Percentiles rank a stretch among this genome's conserved stretches.
Evolutionary conservation across 2,329 filamentous ascomycete genomes (phyloP).

Genomic region (Monosporascus cannonballus): DNA sequence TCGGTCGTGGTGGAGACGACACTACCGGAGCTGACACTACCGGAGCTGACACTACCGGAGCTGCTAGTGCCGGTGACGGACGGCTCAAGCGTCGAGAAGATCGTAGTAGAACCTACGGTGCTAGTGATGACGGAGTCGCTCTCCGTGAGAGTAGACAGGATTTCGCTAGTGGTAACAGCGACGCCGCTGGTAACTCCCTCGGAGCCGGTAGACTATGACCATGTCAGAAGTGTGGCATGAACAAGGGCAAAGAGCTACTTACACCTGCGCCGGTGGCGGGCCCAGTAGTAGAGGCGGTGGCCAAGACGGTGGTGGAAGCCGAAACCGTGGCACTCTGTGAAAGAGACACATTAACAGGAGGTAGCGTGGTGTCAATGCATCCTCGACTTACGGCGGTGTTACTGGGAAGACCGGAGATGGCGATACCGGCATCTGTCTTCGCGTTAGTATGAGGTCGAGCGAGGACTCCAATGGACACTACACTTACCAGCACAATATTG

Average conservation of each 20-base stretch:
- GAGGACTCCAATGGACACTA: neutral
- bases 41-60: neutral
- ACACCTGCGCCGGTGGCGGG: neutral
- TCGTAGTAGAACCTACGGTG: slow-evolving; percentile 4
- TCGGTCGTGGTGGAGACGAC: slow-evolving; percentile 5
- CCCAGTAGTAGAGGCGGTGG: slow-evolving; percentile 3
- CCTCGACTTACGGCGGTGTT: slow-evolving; percentile 2
- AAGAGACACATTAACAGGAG: slow-evolving; percentile 5
- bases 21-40: neutral
- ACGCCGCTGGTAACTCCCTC: neutral
- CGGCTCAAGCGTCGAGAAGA: neutral
- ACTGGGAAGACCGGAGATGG: neutral
- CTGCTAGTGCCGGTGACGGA: neutral
- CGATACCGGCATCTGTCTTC: slow-evolving; percentile 16
- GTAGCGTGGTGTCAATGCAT: too few species aligned
- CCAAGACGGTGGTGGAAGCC: slow-evolving; percentile 10
- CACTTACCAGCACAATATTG: slow-evolving; percentile 24
- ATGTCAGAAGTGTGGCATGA: slow-evolving; percentile 4
- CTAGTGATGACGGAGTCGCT: slow-evolving; percentile 11
- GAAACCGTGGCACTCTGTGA: slow-evolving; percentile 5
- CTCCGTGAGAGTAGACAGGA: slow-evolving; percentile 11
- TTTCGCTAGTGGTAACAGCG: slow-evolving; percentile 6
- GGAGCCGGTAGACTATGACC: slow-evolving; percentile 4
- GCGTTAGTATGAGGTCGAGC: slow-evolving; percentile 1
- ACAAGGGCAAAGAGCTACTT: neutral